Evolutionary conservation across 148 eudicot genomes (phyloP).

Genomic region (Agrostemma githago): DNA sequence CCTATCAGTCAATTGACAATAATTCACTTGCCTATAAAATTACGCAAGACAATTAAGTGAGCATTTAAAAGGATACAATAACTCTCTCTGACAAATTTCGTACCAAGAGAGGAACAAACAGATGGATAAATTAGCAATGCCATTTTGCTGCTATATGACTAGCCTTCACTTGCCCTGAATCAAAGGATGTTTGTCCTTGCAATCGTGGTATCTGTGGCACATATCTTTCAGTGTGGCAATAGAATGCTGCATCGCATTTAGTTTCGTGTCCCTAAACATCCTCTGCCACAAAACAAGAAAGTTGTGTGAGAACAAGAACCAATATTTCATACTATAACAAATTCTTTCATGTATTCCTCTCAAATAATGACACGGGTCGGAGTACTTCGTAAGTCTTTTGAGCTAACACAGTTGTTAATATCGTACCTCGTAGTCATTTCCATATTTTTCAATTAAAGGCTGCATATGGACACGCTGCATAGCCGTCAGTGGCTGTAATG

Average conservation of each 20-base stretch:
- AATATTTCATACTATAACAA: neutral
- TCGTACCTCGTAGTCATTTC: slow-evolving; percentile 82
- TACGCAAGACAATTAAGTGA: neutral
- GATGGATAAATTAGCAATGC: slow-evolving; percentile 4
- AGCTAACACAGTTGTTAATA: neutral
- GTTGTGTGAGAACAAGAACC: slow-evolving; percentile 12
- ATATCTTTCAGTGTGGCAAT: slow-evolving; percentile 73
- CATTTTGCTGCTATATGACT: neutral
- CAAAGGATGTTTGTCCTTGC: slow-evolving; percentile 71
- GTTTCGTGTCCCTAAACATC: slow-evolving; percentile 84
- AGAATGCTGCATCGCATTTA: slow-evolving; percentile 87
- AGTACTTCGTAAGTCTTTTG: too few relatives aligned
- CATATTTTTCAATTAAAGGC: slow-evolving; percentile 62
- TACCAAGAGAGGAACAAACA: neutral
- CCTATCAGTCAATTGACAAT: neutral
- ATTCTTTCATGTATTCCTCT: neutral
- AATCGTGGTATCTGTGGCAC: slow-evolving; percentile 61
- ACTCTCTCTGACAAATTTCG: neutral
- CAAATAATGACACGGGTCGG: neutral
- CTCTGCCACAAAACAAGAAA: slow-evolving; percentile 41
- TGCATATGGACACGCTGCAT: slow-evolving; percentile 60
- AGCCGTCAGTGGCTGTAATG: slow-evolving; percentile 68
- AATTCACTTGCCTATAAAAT: neutral
- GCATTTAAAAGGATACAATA: slow-evolving; percentile 2
- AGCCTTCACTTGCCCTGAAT: slow-evolving; percentile 43